A percentile compares a stretch with the other conserved stretches of the same genome.
phyloP scores from a whole-genome alignment of 2,329 filamentous ascomycete genomes.

The Samsoniella hepiali region DNA sequence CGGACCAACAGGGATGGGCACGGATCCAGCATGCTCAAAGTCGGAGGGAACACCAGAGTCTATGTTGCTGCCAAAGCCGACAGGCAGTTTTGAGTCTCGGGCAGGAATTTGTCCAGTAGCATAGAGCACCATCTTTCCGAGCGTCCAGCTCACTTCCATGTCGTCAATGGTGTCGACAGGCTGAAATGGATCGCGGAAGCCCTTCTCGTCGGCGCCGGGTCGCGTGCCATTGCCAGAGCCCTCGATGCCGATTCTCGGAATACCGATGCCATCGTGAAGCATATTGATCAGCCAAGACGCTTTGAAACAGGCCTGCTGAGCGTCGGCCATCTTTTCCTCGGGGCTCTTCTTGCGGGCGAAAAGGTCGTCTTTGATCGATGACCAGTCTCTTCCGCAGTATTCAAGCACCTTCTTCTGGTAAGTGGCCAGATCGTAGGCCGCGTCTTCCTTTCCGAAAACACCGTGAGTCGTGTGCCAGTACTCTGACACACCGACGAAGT shows the following conservation, averaged over 20 bases:
- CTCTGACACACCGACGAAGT: slow-evolving; percentile 95
- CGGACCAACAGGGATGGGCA: slow-evolving; percentile 29
- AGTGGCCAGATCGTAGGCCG: slow-evolving; percentile 83
- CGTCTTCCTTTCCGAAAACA: slow-evolving; percentile 76
- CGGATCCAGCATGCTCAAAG: slow-evolving; percentile 78
- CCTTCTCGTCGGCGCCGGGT: slow-evolving; percentile 64
- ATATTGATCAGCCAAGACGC: slow-evolving; percentile 97
- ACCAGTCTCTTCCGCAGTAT: slow-evolving; percentile 85
- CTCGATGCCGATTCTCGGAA: slow-evolving; percentile 81
- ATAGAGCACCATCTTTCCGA: slow-evolving; percentile 95
- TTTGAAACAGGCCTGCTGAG: slow-evolving; percentile 92
- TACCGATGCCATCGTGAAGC: slow-evolving; percentile 90
- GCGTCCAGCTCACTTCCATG: slow-evolving; percentile 93
- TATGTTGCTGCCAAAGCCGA: slow-evolving; percentile 91
- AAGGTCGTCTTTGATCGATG: slow-evolving; percentile 65
- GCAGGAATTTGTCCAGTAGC: slow-evolving; percentile 83
- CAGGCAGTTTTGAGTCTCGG: slow-evolving; percentile 58
- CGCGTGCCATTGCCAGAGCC: slow-evolving; percentile 66
- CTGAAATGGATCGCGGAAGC: slow-evolving; percentile 81
- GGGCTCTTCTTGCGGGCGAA: slow-evolving; percentile 65
- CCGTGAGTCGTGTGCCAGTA: slow-evolving; percentile 99
- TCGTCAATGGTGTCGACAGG: slow-evolving; percentile 89
- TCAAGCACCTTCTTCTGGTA: slow-evolving; percentile 82
- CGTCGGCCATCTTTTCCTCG: slow-evolving; percentile 74
- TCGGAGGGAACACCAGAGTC: slow-evolving; percentile 62